Percentiles rank a stretch among this genome's conserved stretches.
Evolutionary conservation across 192 early-diverging fungal genomes (phyloP).

Genomic region (Entomortierella beljakovae): DNA sequence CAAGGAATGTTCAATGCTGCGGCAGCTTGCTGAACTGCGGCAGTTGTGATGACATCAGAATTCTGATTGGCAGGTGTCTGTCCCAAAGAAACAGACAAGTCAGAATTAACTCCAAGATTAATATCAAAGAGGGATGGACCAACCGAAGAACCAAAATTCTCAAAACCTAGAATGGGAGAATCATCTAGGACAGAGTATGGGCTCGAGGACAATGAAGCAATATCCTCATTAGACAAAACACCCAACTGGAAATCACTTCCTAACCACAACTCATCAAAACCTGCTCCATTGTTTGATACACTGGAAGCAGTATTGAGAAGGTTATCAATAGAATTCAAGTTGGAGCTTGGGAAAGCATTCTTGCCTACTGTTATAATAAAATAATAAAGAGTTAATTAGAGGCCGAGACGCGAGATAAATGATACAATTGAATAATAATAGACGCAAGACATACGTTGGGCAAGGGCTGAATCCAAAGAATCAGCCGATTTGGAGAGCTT

Average conservation of each 20-base stretch:
- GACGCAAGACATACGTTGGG: conserved; percentile 32
- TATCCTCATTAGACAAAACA: conserved; percentile 26
- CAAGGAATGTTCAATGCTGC: conserved; percentile 54
- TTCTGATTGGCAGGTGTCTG: background rate
- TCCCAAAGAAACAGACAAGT: background rate
- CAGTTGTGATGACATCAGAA: conserved; percentile 28
- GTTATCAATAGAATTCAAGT: conserved; percentile 11
- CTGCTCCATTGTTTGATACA: conserved; percentile 33
- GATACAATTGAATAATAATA: background rate
- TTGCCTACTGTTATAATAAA: conserved; percentile 23
- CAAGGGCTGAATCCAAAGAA: conserved; percentile 49
- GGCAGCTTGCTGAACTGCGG: conserved; percentile 51
- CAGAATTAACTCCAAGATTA: conserved; percentile 13
- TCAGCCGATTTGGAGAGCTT: conserved; percentile 48
- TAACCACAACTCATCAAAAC: conserved; percentile 52
- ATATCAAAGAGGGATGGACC: conserved; percentile 42
- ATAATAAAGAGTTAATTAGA: background rate
- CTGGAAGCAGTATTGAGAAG: conserved; percentile 2
- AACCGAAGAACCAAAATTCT: conserved; percentile 23
- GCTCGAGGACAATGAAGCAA: conserved; percentile 36
- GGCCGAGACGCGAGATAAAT: background rate
- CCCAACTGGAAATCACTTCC: conserved; percentile 50
- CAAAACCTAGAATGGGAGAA: conserved; percentile 43
- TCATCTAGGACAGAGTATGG: conserved; percentile 45
- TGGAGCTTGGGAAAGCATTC: conserved; percentile 17